These are phyloP conservation scores for Sordariomycetes sp. DNA, from an alignment of 2,329 filamentous ascomycete genomes.

Conservation along the genomic window DNA sequence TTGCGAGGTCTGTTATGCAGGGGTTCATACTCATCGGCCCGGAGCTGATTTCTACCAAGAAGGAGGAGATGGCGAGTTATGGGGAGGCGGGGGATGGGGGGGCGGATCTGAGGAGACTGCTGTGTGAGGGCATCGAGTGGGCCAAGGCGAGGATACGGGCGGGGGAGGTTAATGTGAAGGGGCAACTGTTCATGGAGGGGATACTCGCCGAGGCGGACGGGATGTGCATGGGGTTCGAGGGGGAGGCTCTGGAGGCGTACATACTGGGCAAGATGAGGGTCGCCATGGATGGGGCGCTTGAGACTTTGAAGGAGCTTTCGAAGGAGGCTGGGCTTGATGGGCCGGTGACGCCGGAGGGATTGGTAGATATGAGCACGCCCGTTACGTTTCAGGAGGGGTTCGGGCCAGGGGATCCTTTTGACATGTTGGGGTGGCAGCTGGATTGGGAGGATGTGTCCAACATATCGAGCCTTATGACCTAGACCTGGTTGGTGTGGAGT, in stretches of 20 bases:
- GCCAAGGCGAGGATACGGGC: slow-evolving; percentile 22
- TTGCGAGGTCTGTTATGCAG: slow-evolving; percentile 23
- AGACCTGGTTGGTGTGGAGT: too few species aligned
- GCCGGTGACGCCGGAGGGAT: background rate
- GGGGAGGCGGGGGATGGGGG: slow-evolving; percentile 15
- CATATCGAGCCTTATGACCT: background rate
- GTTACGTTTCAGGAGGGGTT: background rate
- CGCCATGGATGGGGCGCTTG: background rate
- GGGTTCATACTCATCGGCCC: slow-evolving; percentile 21
- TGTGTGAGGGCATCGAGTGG: slow-evolving; percentile 28
- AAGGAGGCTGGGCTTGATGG: background rate
- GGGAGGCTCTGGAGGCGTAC: background rate
- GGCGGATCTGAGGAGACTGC: slow-evolving; percentile 17
- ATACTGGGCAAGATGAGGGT: background rate
- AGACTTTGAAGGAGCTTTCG: background rate
- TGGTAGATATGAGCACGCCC: background rate
- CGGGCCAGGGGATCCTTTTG: background rate
- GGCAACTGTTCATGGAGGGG: slow-evolving; percentile 18
- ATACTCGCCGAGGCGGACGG: background rate
- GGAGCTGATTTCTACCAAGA: slow-evolving; percentile 24
- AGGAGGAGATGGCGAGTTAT: slow-evolving; percentile 24
- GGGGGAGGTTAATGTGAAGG: slow-evolving; percentile 44
- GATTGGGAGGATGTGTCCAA: slow-evolving; percentile 2
- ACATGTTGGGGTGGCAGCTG: background rate
- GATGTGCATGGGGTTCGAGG: background rate